Percentiles rank a stretch among this genome's conserved stretches.
Evolutionary conservation across 176 grass and related monocot genomes (phyloP).

Genomic region (Zoysia pacifica): DNA sequence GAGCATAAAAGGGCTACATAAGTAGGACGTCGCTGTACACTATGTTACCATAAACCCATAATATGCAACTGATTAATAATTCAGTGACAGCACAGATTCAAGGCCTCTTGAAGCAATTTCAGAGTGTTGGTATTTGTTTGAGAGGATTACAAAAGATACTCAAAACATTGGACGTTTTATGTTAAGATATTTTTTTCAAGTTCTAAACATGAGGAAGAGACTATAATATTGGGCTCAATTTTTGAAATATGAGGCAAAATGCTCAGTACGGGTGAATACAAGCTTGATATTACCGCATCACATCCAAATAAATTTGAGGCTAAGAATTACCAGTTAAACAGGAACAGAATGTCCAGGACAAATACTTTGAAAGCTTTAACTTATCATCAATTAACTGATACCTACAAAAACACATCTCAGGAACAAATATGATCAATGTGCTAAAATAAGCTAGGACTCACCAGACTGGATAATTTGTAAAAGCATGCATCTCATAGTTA

Average conservation of each 20-base stretch:
- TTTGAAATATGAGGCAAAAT: neutral
- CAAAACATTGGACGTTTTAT: too few relatives aligned
- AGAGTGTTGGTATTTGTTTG: neutral
- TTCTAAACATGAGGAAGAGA: too few relatives aligned
- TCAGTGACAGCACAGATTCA: neutral
- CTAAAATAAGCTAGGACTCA: slow-evolving; percentile 49
- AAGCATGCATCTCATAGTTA: slow-evolving; percentile 95
- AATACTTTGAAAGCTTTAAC: slow-evolving; percentile 88
- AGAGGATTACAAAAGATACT: neutral
- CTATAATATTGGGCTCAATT: neutral
- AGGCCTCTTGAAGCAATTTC: neutral
- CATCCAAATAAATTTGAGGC: slow-evolving; percentile 8
- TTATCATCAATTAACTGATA: slow-evolving; percentile 93
- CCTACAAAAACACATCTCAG: slow-evolving; percentile 67
- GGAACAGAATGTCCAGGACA: slow-evolving; percentile 98
- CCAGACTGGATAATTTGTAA: slow-evolving; percentile 98
- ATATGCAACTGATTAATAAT: too few relatives aligned
- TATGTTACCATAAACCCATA: neutral
- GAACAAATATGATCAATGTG: slow-evolving; percentile 28
- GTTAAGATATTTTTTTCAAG: too few relatives aligned
- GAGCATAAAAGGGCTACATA: neutral
- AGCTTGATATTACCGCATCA: neutral
- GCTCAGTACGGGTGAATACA: neutral
- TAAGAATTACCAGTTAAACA: slow-evolving; percentile 64
- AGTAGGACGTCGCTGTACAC: neutral